Conservation (phyloP, 345 rosid genomes). For the Isatis tinctoria region DNA sequence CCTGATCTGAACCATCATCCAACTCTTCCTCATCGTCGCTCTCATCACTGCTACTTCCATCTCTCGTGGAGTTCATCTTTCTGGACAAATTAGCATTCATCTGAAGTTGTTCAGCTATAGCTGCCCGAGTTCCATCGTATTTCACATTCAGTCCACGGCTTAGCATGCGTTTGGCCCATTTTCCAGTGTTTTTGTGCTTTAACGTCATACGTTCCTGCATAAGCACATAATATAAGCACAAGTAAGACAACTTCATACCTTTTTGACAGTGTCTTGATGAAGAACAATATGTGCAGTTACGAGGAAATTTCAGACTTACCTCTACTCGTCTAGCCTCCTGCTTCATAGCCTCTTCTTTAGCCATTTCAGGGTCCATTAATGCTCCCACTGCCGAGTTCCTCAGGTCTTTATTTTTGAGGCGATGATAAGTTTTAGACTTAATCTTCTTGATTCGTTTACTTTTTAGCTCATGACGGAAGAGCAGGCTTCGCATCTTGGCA, state of each 20-base stretch:
- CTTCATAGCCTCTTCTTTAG: conserved; percentile 73
- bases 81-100: conserved; percentile 71
- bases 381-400: conserved; percentile 40
- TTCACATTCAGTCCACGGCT: conserved; percentile 66
- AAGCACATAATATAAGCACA: neutral
- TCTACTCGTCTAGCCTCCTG: conserved; percentile 75
- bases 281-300: neutral
- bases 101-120: conserved; percentile 81
- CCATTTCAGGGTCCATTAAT: conserved; percentile 79
- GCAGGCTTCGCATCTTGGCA: conserved; percentile 86
- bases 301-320: conserved; percentile 42
- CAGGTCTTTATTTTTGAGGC: conserved; percentile 65
- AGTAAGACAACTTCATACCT: neutral
- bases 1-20: conserved; percentile 46
- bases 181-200: conserved; percentile 78
- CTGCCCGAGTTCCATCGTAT: conserved; percentile 83
- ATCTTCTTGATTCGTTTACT: conserved; percentile 80
- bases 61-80: conserved; percentile 71
- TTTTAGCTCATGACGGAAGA: conserved; percentile 86
- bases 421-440: conserved; percentile 84
- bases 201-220: conserved; percentile 76
- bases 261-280: neutral
- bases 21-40: conserved; percentile 48
- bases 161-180: conserved; percentile 74
- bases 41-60: conserved; percentile 69